Evolutionary conservation across 2,329 filamentous ascomycete genomes (phyloP), one percentile per base, ranked within the genome.

Genomic region (Sporothrix luriei): DNA sequence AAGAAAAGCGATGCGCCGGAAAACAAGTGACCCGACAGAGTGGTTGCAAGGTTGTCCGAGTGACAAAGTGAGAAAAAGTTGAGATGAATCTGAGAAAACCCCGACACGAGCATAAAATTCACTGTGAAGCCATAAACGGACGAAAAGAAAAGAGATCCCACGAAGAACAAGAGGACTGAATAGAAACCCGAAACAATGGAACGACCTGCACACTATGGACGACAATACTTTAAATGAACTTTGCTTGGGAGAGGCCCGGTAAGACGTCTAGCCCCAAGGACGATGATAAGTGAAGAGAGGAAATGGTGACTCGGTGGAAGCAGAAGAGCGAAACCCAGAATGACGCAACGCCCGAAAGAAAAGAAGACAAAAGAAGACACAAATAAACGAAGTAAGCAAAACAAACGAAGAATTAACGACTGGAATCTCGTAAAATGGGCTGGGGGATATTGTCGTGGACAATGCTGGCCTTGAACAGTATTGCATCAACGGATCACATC

Each of bases 61-160:
- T 62, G 57, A 62, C 21, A 62, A 46, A 66, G 26, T 52, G 62
- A 66, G 62, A 66, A 10, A n/a, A 43, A 38, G 16, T 26, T 51
- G 48, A 64, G 61, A 24, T 13, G 26, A 52, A 38, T n/a, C 54
- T 38, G 54, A 38, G 19, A 49, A 52, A 43, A 9, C 14, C 3
- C 19, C 55, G 24, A 38, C 51, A 52, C 9, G 46, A 66, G 16
- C 5, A 43, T 13, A 29, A 38, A 16, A n/a, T 3, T 19, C 24
- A 21, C 43, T 46, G 4, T 4, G 4, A 21, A 33, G 26, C 9
- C 21, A 10, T 10, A 40, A 52, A 52, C 21, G 29, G 16, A 14
- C 19, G 29, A 38, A 66, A 14, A 21, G 6, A 52, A n/a, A n/a
- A n/a, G n/a, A n/a, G n/a, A 33, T 13, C 24, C 24, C 48, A 66